Base-by-base conservation (phyloP, 805 yeast genomes). In the Metschnikowia corniflorae region DNA sequence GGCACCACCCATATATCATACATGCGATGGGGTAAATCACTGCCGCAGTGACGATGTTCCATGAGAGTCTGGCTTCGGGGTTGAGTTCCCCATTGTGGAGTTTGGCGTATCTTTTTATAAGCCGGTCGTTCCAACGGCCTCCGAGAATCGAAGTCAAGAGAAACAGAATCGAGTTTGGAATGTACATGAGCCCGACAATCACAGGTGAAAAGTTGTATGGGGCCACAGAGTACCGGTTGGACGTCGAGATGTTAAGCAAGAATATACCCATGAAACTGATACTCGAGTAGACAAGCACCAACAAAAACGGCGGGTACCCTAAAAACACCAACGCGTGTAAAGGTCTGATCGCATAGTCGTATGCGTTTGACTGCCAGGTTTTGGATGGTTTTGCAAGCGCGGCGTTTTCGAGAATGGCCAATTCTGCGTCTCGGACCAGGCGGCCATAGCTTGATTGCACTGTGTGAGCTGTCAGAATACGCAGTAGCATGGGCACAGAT, bases 121-220 rank as follows among this genome's bases (percentile, higher is more conserved):
- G 61, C 29, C 61, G 54, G 57, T 86, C 96, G 35, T 78, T 79
- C 83, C 89, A 86, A 43, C 70, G 70, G 4, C 96, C 96, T 24
- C 94, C 94, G 43, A 75, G 67, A n/a, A 87, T 60, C 0, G 91
- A 80, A 0, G 94, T 89, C 33, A 81, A 48, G 25, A 86, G 60
- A 52, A 86, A 86, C 0, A 88, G 75, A 17, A 85, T 74, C 0
- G 95, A 85, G 57, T 86, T 86, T 24, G 96, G 95, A 21, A 86
- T 78, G 62, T 85, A 86, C 38, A 84, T 70, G 19, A 86, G 66
- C 24, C 96, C 96, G 31, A 82, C 72, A 38, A 80, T 68, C 31
- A 85, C 59, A 0, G 84, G 60, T 20, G 67, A 61, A 68, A 82
- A 87, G 50, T 78, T 75, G 58, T 86, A 86, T 3, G 96, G 96